Base-by-base conservation (phyloP, 1,139 yeast species). In the Hyphopichia khmerensis region DNA sequence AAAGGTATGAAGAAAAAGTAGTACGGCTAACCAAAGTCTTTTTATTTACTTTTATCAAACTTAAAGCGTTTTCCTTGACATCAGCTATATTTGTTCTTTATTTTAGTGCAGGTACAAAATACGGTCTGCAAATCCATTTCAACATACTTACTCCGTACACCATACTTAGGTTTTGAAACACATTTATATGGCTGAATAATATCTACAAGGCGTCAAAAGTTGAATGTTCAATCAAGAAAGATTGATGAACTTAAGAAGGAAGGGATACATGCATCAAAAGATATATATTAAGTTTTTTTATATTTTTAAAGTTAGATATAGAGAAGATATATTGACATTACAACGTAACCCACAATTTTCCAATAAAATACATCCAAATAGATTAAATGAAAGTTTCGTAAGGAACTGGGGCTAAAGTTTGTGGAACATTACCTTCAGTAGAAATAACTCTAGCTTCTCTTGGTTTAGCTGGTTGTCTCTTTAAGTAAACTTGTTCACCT, bases 401-500 rank as follows among this genome's bases (percentile, higher is more conserved):
- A 72, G 99, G 86, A 79, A 89, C 93, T 77, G 99, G 98, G 71
- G 97, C 95, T 77, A 93, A 86, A 66, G 97, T 91, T 77, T 91
- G 96, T 66, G 98, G 96, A 64, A 82, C 77, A 79, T 85, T 84
- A 67, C 82, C 82, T 67, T 76, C 80, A 56, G 88, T 77, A 54
- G 91, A 70, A 67, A 93, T 86, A 64, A 85, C 76, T 76, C 85
- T 88, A 58, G 95, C 80, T 55, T 78, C 90, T 84, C 98, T 90
- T 82, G 99, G 99, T 77, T 82, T 87, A 65, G 81, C 96, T 69
- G 99, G 98, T 77, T 87, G 95, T 85, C 99, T 88, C 91, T 93
- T 93, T 69, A 93, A 87, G 78, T 79, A 80, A 57, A 89, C 93
- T 62, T 88, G 77, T 70, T 82, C 86, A 75, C 99, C 99, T 71